These are phyloP conservation scores for Solanum hybrid DNA, from an alignment of 305 asterid genomes.

Conservation along the genomic window DNA sequence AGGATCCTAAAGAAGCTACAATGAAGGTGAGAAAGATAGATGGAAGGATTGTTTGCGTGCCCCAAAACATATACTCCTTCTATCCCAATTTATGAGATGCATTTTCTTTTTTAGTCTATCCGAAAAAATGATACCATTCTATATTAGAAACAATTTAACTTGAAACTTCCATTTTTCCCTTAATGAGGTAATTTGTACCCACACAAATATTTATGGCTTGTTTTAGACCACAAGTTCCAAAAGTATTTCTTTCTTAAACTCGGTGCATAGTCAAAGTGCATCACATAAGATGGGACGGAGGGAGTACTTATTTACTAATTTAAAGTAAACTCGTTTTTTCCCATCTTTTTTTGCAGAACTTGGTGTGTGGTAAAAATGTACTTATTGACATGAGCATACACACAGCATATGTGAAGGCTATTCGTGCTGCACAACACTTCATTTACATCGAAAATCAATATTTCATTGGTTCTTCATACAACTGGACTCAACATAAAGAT, in stretches of 20 bases:
- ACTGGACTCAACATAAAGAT: constrained; percentile 76
- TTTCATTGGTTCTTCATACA: constrained; percentile 92
- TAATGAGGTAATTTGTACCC: neutral
- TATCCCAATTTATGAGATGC: neutral
- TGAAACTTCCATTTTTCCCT: neutral
- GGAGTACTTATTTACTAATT: neutral
- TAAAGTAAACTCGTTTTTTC: neutral
- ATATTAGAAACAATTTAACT: neutral
- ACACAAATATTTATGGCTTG: neutral
- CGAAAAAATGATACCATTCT: neutral
- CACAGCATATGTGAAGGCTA: constrained; percentile 84
- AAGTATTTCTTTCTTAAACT: neutral
- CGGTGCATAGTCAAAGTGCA: neutral
- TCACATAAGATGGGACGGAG: neutral
- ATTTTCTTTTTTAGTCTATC: neutral
- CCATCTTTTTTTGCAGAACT: constrained; percentile 44
- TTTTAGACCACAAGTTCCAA: neutral
- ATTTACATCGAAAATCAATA: constrained; percentile 96
- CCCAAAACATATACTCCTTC: neutral
- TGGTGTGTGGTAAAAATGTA: constrained; percentile 89
- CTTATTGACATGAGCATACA: constrained; percentile 97
- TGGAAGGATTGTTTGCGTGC: neutral
- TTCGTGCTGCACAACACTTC: constrained; percentile 93
- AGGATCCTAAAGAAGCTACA: constrained; percentile 81
- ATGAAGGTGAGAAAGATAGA: constrained; percentile 42